Evolutionary conservation across 306 rosid species (phyloP).

Genomic region (Dicorynia guianensis): DNA sequence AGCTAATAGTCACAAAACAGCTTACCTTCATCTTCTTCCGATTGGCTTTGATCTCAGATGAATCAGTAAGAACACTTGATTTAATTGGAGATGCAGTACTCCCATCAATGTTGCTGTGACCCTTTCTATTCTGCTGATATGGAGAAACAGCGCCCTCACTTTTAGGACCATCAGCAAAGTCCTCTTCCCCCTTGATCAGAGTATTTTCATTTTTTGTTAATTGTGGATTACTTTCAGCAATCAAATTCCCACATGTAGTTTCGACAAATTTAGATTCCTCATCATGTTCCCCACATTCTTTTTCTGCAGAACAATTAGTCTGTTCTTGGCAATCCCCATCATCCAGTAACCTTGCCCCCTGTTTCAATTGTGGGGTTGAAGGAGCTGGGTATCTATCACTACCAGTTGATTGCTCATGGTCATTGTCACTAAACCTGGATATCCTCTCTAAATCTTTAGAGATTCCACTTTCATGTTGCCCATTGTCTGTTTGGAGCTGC

Average conservation of each 20-base stretch:
- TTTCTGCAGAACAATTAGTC: slow-evolving; percentile 66
- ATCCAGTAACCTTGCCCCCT: slow-evolving; percentile 72
- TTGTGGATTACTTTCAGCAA: slow-evolving; percentile 53
- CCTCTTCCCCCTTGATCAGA: slow-evolving; percentile 64
- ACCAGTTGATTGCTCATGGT: slow-evolving; percentile 60
- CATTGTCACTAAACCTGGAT: slow-evolving; percentile 51
- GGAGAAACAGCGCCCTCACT: slow-evolving; percentile 42
- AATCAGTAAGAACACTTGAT: slow-evolving; percentile 46
- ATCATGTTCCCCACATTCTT: slow-evolving; percentile 75
- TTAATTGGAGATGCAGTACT: slow-evolving; percentile 51
- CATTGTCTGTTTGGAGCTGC: slow-evolving; percentile 59
- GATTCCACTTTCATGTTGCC: slow-evolving; percentile 37
- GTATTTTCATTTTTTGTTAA: slow-evolving; percentile 45
- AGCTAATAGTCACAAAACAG: slow-evolving; percentile 4
- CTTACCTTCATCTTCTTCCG: slow-evolving; percentile 88
- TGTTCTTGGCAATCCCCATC: slow-evolving; percentile 94
- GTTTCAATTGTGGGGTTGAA: slow-evolving; percentile 90
- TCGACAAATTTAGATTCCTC: slow-evolving; percentile 86
- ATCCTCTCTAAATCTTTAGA: slow-evolving; percentile 52
- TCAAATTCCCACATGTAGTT: slow-evolving; percentile 59
- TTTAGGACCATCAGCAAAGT: slow-evolving; percentile 54
- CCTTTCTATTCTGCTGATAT: slow-evolving; percentile 42
- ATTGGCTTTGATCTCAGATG: slow-evolving; percentile 56
- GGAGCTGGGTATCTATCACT: slow-evolving; percentile 96
- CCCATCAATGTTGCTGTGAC: slow-evolving; percentile 37